phyloP scores from a whole-genome alignment of 805 yeast species.

The Ogataea haglerorum region DNA sequence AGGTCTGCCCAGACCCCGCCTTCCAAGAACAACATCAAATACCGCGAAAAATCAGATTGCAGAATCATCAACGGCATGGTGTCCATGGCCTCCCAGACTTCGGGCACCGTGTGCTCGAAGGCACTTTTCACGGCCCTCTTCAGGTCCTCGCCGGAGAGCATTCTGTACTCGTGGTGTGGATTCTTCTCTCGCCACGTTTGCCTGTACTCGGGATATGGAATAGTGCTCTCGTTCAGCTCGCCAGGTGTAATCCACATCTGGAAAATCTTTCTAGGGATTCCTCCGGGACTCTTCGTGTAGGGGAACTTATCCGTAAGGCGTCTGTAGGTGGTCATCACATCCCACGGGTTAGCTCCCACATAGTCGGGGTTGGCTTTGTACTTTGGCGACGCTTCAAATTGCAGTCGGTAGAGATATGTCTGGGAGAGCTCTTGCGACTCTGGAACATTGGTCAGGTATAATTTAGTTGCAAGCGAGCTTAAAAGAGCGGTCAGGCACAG shows the following conservation, averaged over 20 bases:
- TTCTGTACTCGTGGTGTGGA: slow-evolving; percentile 59
- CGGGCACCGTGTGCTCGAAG: slow-evolving; percentile 64
- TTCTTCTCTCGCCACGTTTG: slow-evolving; percentile 61
- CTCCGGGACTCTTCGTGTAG: slow-evolving; percentile 11
- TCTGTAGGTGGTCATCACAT: slow-evolving; percentile 13
- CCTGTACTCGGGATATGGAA: slow-evolving; percentile 42
- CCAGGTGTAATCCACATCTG: slow-evolving; percentile 21
- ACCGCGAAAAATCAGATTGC: slow-evolving; percentile 86
- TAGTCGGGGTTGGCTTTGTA: slow-evolving; percentile 36
- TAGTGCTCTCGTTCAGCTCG: slow-evolving; percentile 39
- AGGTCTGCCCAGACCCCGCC: slow-evolving; percentile 91
- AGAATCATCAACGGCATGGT: slow-evolving; percentile 73
- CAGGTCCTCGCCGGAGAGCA: slow-evolving; percentile 54
- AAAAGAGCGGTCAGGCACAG: too few relatives aligned
- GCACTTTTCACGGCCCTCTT: slow-evolving; percentile 46
- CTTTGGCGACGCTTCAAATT: slow-evolving; percentile 26
- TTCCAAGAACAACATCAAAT: slow-evolving; percentile 71
- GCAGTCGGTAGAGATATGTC: slow-evolving; percentile 7
- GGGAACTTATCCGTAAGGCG: slow-evolving; percentile 16
- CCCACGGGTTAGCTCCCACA: slow-evolving; percentile 29
- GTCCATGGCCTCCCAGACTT: slow-evolving; percentile 67
- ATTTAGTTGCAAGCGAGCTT: too few relatives aligned
- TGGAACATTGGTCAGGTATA: too few relatives aligned
- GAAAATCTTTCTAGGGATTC: slow-evolving; percentile 18
- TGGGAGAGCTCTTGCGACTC: slow-evolving; percentile 3